phyloP scores from a whole-genome alignment of 2,329 filamentous ascomycete genomes.

The Calycina herbarum region DNA sequence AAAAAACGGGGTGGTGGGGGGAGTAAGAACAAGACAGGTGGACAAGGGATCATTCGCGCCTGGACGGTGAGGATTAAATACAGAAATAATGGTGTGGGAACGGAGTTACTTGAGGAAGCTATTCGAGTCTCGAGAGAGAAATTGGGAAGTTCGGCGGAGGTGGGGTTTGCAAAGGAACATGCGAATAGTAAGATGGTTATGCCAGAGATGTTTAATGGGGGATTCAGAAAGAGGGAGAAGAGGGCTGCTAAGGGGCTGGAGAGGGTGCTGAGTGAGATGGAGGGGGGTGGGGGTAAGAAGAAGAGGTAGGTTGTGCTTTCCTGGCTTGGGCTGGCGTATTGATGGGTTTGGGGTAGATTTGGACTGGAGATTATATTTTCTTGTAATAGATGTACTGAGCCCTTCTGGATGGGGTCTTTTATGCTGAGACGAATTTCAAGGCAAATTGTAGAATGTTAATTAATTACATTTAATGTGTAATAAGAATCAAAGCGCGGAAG shows the following conservation, averaged over 20 bases:
- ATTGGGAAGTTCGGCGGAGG: conserved; percentile 65
- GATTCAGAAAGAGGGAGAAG: conserved; percentile 59
- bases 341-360: too few relatives aligned
- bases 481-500: too few relatives aligned
- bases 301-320: background rate
- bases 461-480: too few relatives aligned
- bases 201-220: conserved; percentile 60
- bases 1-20: conserved; percentile 25
- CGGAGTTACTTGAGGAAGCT: conserved; percentile 70
- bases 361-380: too few relatives aligned
- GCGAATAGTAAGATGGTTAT: conserved; percentile 69
- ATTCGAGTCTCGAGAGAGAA: conserved; percentile 66
- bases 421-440: too few relatives aligned
- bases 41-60: conserved; percentile 71
- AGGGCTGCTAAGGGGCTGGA: conserved; percentile 56
- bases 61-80: conserved; percentile 77
- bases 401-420: too few relatives aligned
- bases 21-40: conserved; percentile 48
- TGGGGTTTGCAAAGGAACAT: conserved; percentile 75
- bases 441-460: too few relatives aligned
- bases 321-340: too few relatives aligned
- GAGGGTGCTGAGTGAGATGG: conserved; percentile 37
- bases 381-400: too few relatives aligned
- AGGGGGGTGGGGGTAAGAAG: background rate
- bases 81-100: conserved; percentile 70